phyloP scores from a whole-genome alignment of 129 eudicot genomes.

The Silybum marianum region DNA sequence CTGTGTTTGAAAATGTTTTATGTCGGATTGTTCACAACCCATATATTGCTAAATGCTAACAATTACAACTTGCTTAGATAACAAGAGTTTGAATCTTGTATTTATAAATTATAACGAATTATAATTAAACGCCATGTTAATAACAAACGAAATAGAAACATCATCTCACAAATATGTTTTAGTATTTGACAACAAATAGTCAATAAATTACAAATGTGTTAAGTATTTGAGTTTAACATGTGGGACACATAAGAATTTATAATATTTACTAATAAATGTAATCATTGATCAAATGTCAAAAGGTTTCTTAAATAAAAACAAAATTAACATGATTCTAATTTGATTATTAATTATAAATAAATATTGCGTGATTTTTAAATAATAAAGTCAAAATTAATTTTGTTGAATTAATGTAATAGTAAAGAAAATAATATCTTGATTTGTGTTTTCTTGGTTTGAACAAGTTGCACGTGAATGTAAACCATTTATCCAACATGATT shows the following conservation, averaged over 20 bases:
- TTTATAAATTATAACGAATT: too few relatives aligned
- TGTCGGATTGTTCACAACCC: too few relatives aligned
- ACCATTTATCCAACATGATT: slow-evolving; percentile 31
- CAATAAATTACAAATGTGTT: not conserved
- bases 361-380: not conserved
- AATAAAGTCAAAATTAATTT: not conserved
- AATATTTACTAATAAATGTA: not conserved
- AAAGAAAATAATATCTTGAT: not conserved
- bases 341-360: not conserved
- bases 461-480: slow-evolving; percentile 38
- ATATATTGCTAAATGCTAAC: too few relatives aligned
- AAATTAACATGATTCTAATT: not conserved
- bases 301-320: not conserved
- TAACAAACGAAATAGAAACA: too few relatives aligned
- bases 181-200: too few relatives aligned
- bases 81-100: too few relatives aligned
- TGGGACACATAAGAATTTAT: not conserved
- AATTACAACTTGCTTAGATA: too few relatives aligned
- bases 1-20: too few relatives aligned
- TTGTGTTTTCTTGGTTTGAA: slow-evolving; percentile 26
- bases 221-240: not conserved
- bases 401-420: not conserved
- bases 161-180: too few relatives aligned
- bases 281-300: not conserved
- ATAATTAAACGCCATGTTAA: too few relatives aligned